Percentiles rank a stretch among this genome's conserved stretches.
These are phyloP conservation scores for Fusarium zealandicum DNA, from an alignment of 2,329 filamentous ascomycete species.

Conservation along the genomic window DNA sequence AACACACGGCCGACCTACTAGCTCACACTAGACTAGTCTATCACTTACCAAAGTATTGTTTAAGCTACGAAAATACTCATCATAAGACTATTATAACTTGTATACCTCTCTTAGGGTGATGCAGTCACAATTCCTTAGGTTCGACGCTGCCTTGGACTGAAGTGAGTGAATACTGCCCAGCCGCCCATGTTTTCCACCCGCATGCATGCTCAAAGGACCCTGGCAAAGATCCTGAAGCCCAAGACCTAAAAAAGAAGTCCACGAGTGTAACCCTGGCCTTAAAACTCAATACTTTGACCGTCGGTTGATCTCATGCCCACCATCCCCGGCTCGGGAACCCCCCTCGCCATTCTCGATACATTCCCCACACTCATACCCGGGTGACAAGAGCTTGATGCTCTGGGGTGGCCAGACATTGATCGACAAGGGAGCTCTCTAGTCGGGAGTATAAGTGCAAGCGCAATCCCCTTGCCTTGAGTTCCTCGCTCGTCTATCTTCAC, in stretches of 20 bases:
- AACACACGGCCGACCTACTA: too few species aligned
- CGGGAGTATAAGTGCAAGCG: slow-evolving; percentile 37
- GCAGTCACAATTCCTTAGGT: too few species aligned
- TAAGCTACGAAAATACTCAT: too few species aligned
- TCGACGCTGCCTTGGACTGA: too few species aligned
- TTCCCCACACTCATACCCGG: slow-evolving; percentile 12
- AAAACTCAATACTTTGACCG: slow-evolving; percentile 19
- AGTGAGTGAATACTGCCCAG: too few species aligned
- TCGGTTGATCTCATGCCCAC: slow-evolving; percentile 32
- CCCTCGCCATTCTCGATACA: slow-evolving; percentile 27
- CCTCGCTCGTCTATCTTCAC: slow-evolving; percentile 23
- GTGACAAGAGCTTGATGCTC: slow-evolving; percentile 9
- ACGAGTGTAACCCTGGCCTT: neutral
- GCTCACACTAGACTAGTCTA: too few species aligned
- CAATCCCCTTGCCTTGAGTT: slow-evolving; percentile 15
- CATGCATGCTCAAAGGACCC: neutral
- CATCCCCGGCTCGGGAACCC: slow-evolving; percentile 26
- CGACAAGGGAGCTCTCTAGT: slow-evolving; percentile 4
- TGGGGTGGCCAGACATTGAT: slow-evolving; percentile 16
- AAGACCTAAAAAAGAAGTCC: slow-evolving; percentile 6
- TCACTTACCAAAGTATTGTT: too few species aligned
- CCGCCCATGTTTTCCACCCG: too few species aligned
- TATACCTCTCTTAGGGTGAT: too few species aligned
- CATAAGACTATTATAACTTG: too few species aligned
- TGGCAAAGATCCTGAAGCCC: neutral